A percentile compares a stretch with the other conserved stretches of the same genome.
These are phyloP conservation scores for Hexamita inflata DNA, from an alignment of 208 protist genomes.

Conservation along the genomic window DNA sequence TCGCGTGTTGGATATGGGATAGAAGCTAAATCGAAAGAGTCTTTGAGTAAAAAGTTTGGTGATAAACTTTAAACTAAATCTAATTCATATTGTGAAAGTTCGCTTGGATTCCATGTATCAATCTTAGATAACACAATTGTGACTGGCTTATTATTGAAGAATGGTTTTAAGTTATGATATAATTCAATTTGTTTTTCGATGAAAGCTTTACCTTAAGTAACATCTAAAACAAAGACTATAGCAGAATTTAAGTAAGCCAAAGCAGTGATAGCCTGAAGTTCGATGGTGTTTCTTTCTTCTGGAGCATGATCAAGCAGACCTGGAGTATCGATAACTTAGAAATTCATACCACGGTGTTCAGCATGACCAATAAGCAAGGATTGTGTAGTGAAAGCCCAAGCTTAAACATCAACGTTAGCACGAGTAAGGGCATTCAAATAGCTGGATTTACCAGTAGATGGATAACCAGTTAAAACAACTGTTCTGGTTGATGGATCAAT, in stretches of 20 bases:
- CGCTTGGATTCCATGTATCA: conserved; percentile 75
- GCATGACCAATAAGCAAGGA: conserved; percentile 98
- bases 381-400: conserved; percentile 99
- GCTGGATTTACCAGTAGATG: conserved; percentile 97
- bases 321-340: conserved; percentile 98
- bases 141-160: conserved; percentile 98
- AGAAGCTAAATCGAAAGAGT: conserved; percentile 51
- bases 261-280: conserved; percentile 96
- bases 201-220: conserved; percentile 90
- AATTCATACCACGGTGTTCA: conserved; percentile 83
- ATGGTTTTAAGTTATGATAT: conserved; percentile 86
- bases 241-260: conserved; percentile 83
- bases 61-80: conserved; percentile 52
- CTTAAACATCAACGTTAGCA: conserved; percentile 98
- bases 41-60: background rate
- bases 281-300: conserved; percentile 95
- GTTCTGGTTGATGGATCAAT: conserved; percentile 97
- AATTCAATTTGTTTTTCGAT: conserved; percentile 75
- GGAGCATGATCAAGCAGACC: conserved; percentile 97
- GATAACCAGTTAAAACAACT: conserved; percentile 88
- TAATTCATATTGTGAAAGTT: conserved; percentile 62
- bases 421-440: conserved; percentile 99
- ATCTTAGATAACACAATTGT: conserved; percentile 95
- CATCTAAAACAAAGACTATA: conserved; percentile 97
- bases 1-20: conserved; percentile 77